These are phyloP conservation scores for Fusarium penzigii DNA, from an alignment of 2,329 filamentous ascomycete genomes.

Conservation along the genomic window DNA sequence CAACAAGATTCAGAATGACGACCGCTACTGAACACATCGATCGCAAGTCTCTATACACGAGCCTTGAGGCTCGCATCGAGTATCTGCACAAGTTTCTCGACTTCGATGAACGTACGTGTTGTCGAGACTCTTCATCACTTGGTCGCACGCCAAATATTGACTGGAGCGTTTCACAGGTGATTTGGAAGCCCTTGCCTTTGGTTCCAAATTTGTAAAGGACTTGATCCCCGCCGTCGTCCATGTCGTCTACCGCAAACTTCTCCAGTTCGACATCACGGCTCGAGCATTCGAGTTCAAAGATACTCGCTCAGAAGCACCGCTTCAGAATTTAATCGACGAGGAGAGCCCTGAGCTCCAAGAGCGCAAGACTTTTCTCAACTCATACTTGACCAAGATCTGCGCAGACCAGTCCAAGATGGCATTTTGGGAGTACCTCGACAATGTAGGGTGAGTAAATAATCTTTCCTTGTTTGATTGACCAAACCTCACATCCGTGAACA, in stretches of 20 bases:
- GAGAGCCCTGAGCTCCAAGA: slow-evolving; percentile 8
- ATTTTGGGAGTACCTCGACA: slow-evolving; percentile 16
- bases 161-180: slow-evolving; percentile 1
- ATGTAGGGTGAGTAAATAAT: slow-evolving; percentile 7
- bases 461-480: not conserved
- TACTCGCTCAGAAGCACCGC: slow-evolving; percentile 8
- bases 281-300: slow-evolving; percentile 13
- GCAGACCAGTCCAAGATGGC: slow-evolving; percentile 15
- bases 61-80: slow-evolving; percentile 14
- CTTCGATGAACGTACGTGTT: slow-evolving; percentile 10
- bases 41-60: slow-evolving; percentile 16
- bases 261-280: slow-evolving; percentile 15
- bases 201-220: slow-evolving; percentile 16
- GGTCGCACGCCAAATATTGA: not conserved
- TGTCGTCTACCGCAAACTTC: slow-evolving; percentile 15
- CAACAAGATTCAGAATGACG: not conserved
- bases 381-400: slow-evolving; percentile 12
- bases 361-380: slow-evolving; percentile 13
- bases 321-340: slow-evolving; percentile 5
- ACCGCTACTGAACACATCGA: slow-evolving; percentile 8
- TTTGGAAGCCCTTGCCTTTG: slow-evolving; percentile 12
- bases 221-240: slow-evolving; percentile 13
- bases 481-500: not conserved
- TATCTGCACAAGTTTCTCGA: slow-evolving; percentile 15
- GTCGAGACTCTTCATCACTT: too few species aligned